Base-by-base conservation (phyloP, 192 early-diverging fungal genomes). In the Coemansia sp. region DNA sequence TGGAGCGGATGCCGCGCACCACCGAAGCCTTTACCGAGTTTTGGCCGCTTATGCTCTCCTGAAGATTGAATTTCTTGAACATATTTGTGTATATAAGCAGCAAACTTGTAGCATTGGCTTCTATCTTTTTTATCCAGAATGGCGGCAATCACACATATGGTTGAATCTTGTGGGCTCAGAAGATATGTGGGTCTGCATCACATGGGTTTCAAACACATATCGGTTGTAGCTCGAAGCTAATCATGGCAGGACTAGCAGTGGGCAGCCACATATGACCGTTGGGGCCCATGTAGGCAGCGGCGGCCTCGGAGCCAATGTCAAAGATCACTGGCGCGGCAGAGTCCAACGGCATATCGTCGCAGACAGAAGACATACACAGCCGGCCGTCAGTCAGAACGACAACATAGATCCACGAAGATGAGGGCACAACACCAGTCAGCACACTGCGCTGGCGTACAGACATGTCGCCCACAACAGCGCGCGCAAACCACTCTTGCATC, bases 1-100 rank as follows among this genome's bases (percentile, higher is more conserved):
- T 93, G 34, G 89, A 70, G 49, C 94, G 85, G 63, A 98, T 89
- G 0, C 71, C 81, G 27, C 96, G 87, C 64, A 94, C 92, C 19
- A 93, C 91, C 25, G 97, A 97, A 30, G 92, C 88, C 82, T 97
- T 98, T 57, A 93, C 85, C 69, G 93, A 88, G 53, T 89, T 91
- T 69, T 96, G 93, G 21, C 65, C 89, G 86, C 61, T 77, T 49
- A 72, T 67, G 61, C 88, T 85, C 62, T 95, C 84, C 51, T 92
- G 88, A 51, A 94, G 89, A 65, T 87, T 90, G 55, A 89, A 89
- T 78, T 88, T 89, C 75, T 89, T 89, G 64, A 89, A 89, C 88
- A 89, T 87, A 41, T 59, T 54, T 25, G 9, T 19, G 7, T 23
- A 22, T 32, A 38, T 56, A 54, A 23, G 56, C 12, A 48, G 48